These are phyloP conservation scores for Rhodotorula babjevae DNA, from an alignment of 768 basidiomycete species.

Conservation along the genomic window DNA sequence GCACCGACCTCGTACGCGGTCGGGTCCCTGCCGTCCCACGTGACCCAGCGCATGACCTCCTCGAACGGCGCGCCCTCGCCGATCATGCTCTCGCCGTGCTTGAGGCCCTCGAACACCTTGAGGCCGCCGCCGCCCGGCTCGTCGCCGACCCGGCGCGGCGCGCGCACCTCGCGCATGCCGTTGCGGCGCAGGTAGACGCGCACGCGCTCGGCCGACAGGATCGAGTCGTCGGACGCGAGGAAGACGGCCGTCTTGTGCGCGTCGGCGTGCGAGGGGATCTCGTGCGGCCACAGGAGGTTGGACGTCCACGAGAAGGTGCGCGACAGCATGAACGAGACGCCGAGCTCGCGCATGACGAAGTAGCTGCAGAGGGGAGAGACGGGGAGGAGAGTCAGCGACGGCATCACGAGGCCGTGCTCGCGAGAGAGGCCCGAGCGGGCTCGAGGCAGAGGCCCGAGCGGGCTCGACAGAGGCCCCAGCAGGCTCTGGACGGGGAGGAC, in stretches of 20 bases:
- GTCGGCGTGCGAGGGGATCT: conserved; percentile 58
- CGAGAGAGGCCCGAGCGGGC: background rate
- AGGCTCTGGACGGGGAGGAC: too few relatives aligned
- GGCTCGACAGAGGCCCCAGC: too few relatives aligned
- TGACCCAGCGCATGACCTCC: conserved; percentile 30
- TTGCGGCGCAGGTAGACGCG: conserved; percentile 57
- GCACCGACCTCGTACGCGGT: conserved; percentile 6
- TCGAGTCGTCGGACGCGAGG: conserved; percentile 74
- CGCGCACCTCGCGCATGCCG: conserved; percentile 3
- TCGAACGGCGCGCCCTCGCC: conserved; percentile 24
- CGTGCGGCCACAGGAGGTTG: conserved; percentile 84
- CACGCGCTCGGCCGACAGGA: conserved; percentile 73
- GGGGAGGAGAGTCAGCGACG: background rate
- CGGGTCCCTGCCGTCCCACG: conserved; percentile 3
- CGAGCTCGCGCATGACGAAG: conserved; percentile 81
- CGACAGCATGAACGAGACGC: conserved; percentile 72
- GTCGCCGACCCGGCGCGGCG: conserved; percentile 5
- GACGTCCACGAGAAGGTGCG: conserved; percentile 50
- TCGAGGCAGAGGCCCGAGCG: background rate
- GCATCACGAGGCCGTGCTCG: background rate
- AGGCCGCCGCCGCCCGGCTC: conserved; percentile 18
- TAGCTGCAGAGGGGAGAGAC: conserved; percentile 53
- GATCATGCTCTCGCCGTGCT: conserved; percentile 37
- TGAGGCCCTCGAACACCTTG: conserved; percentile 30
- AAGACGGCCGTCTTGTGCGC: conserved; percentile 64